phyloP scores from a whole-genome alignment of 2,329 filamentous ascomycete species.

The Botryotinia globosa region DNA sequence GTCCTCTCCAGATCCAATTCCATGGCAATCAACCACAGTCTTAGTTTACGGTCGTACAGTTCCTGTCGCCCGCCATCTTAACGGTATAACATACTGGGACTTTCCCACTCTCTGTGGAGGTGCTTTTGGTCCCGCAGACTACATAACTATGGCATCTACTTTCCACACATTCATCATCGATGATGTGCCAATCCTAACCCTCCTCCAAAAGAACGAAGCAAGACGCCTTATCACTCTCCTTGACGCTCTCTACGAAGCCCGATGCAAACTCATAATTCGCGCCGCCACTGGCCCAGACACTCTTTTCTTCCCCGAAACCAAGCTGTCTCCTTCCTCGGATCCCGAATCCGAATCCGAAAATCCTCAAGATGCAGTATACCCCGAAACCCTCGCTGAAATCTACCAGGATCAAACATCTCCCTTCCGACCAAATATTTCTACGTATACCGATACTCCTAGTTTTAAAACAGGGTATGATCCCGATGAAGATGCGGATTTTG shows the following conservation, averaged over 20 bases:
- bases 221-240: constrained; percentile 76
- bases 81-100: constrained; percentile 61
- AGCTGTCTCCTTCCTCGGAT: constrained; percentile 21
- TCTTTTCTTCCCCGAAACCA: constrained; percentile 69
- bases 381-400: constrained; percentile 69
- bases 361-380: constrained; percentile 53
- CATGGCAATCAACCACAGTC: constrained; percentile 47
- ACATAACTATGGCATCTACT: constrained; percentile 74
- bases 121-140: constrained; percentile 74
- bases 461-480: constrained; percentile 51
- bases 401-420: constrained; percentile 75
- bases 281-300: constrained; percentile 68
- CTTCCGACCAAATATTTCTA: constrained; percentile 75
- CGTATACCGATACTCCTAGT: constrained; percentile 48
- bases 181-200: constrained; percentile 63
- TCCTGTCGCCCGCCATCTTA: constrained; percentile 54
- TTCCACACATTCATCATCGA: constrained; percentile 77
- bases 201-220: constrained; percentile 75
- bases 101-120: constrained; percentile 65
- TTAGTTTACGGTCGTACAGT: constrained; percentile 63
- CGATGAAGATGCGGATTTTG: constrained; percentile 58
- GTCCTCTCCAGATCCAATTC: constrained; percentile 32
- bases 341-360: constrained; percentile 41
- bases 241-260: constrained; percentile 78
- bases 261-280: constrained; percentile 69